Percentiles rank a stretch among this genome's conserved stretches.
These are phyloP conservation scores for Vararia minispora DNA, from an alignment of 768 basidiomycete genomes.

Conservation along the genomic window DNA sequence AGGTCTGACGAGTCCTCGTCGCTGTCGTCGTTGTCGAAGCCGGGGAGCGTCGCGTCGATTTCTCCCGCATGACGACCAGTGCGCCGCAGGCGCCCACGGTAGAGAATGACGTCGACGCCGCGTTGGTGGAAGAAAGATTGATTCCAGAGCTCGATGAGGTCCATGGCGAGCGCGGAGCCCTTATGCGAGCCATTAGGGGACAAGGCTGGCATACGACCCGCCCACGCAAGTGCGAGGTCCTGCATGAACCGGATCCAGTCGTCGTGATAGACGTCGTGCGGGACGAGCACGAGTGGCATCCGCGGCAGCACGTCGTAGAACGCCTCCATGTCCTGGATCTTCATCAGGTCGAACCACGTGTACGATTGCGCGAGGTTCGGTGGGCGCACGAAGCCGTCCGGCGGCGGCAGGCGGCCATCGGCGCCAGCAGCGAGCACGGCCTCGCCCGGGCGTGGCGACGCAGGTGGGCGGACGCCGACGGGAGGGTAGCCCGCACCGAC, in stretches of 20 bases:
- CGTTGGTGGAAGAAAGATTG: conserved; percentile 61
- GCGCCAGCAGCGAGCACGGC: conserved; percentile 1
- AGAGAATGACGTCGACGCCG: conserved; percentile 72
- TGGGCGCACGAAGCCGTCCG: conserved; percentile 67
- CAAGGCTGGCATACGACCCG: conserved; percentile 57
- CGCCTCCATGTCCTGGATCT: conserved; percentile 69
- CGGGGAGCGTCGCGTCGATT: conserved; percentile 44
- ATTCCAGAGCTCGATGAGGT: conserved; percentile 77
- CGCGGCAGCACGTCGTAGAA: conserved; percentile 55
- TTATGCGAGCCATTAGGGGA: conserved; percentile 39
- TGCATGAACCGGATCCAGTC: conserved; percentile 78
- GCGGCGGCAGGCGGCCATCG: conserved; percentile 26
- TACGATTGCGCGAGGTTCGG: conserved; percentile 58
- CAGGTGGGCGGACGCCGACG: conserved; percentile 3
- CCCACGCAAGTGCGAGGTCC: conserved; percentile 72
- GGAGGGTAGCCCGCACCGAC: conserved; percentile 8
- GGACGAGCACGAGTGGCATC: conserved; percentile 60
- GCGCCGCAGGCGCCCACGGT: conserved; percentile 66
- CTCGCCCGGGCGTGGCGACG: conserved; percentile 9
- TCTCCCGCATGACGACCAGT: conserved; percentile 50
- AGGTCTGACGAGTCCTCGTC: conserved; percentile 29
- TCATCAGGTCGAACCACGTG: conserved; percentile 58
- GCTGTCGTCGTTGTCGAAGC: conserved; percentile 29
- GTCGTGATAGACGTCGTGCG: conserved; percentile 67
- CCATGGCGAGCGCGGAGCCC: conserved; percentile 49